phyloP scores from a whole-genome alignment of 2,329 filamentous ascomycete genomes.

The Gliomastix tumulicola region DNA sequence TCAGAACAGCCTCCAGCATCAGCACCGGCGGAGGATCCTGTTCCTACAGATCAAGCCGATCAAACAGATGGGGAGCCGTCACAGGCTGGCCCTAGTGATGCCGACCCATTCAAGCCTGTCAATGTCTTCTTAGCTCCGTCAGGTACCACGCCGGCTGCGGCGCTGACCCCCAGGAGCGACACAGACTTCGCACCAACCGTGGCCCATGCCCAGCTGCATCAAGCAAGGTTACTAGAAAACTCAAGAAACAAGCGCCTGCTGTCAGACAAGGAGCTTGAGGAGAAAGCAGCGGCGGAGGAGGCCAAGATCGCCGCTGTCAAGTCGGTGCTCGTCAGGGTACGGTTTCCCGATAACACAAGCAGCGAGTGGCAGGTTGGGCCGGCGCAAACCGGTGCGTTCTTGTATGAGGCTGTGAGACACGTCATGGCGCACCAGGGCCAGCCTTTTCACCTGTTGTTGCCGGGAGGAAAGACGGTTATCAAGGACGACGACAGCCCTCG shows the following conservation, averaged over 20 bases:
- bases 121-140: slow-evolving; percentile 73
- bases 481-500: slow-evolving; percentile 35
- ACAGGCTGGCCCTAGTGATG: neutral
- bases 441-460: slow-evolving; percentile 65
- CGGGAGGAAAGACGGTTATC: slow-evolving; percentile 44
- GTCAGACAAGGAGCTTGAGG: slow-evolving; percentile 75
- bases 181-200: slow-evolving; percentile 71
- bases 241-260: slow-evolving; percentile 69
- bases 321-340: slow-evolving; percentile 68
- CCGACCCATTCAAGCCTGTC: slow-evolving; percentile 42
- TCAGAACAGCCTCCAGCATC: slow-evolving; percentile 3
- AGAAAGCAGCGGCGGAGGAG: slow-evolving; percentile 57
- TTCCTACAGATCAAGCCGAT: too few species aligned
- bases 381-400: slow-evolving; percentile 58
- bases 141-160: slow-evolving; percentile 68
- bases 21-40: neutral
- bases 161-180: slow-evolving; percentile 59
- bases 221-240: slow-evolving; percentile 54
- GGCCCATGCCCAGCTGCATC: slow-evolving; percentile 68
- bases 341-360: slow-evolving; percentile 80
- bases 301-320: slow-evolving; percentile 60
- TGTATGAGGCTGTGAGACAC: slow-evolving; percentile 68
- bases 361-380: slow-evolving; percentile 66
- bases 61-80: neutral
- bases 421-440: slow-evolving; percentile 61